These are phyloP conservation scores for Peniophora sp. DNA, from an alignment of 1,284 basidiomycete species.

Conservation along the genomic window DNA sequence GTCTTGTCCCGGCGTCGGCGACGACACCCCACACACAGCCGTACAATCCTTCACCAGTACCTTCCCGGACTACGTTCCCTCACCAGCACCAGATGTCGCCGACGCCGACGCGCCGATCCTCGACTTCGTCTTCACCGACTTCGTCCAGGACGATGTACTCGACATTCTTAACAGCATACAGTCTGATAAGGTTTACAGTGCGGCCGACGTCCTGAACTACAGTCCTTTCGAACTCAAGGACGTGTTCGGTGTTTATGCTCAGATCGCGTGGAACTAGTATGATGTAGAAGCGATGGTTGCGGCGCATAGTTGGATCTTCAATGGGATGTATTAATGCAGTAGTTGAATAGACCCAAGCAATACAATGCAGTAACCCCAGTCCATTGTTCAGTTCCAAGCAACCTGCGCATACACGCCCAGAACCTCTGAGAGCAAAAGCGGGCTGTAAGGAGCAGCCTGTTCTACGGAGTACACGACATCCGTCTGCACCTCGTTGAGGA, in stretches of 20 bases:
- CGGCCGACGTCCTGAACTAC: conserved; percentile 43
- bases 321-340: too few relatives aligned
- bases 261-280: conserved; percentile 56
- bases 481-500: conserved; percentile 50
- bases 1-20: conserved; percentile 65
- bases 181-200: conserved; percentile 40
- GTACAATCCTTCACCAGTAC: conserved; percentile 39
- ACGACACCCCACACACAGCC: conserved; percentile 55
- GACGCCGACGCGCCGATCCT: conserved; percentile 39
- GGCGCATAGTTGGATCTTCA: too few relatives aligned
- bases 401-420: conserved; percentile 55
- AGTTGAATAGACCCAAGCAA: too few relatives aligned
- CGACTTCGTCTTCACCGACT: conserved; percentile 67
- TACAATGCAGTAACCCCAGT: too few relatives aligned
- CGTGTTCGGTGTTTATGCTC: conserved; percentile 56
- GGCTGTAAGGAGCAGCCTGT: conserved; percentile 47
- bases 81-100: conserved; percentile 42
- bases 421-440: conserved; percentile 38
- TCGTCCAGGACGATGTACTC: conserved; percentile 49
- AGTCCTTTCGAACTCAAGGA: conserved; percentile 39
- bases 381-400: conserved; percentile 41
- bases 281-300: too few relatives aligned
- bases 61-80: conserved; percentile 49
- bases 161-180: conserved; percentile 48
- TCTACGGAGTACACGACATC: conserved; percentile 37